Percentiles rank a stretch among this genome's conserved stretches.
phyloP scores from a whole-genome alignment of 176 grass and related monocot species.

The Metroxylon sagu region DNA sequence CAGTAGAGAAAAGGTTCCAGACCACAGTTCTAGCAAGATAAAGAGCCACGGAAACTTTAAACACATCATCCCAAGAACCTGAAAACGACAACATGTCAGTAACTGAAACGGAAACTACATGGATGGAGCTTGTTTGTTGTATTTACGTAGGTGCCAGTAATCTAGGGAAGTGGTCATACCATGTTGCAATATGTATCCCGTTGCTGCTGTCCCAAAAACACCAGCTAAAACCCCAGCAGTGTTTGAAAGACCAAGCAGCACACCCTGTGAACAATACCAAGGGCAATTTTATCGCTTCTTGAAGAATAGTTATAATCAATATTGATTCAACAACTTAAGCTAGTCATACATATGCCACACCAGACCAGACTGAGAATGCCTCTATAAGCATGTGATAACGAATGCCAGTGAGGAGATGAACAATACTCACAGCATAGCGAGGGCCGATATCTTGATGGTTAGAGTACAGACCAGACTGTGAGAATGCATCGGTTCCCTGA shows the following conservation, averaged over 20 bases:
- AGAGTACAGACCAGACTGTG: slow-evolving; percentile 89
- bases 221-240: slow-evolving; percentile 91
- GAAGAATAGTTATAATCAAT: slow-evolving; percentile 14
- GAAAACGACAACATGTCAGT: slow-evolving; percentile 9
- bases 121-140: neutral
- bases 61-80: slow-evolving; percentile 96
- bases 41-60: slow-evolving; percentile 66
- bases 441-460: slow-evolving; percentile 98
- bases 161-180: slow-evolving; percentile 26
- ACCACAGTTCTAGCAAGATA: slow-evolving; percentile 80
- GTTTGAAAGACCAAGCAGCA: slow-evolving; percentile 84
- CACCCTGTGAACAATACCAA: slow-evolving; percentile 48
- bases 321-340: neutral
- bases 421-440: slow-evolving; percentile 61
- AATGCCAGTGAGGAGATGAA: neutral
- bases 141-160: neutral
- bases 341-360: neutral
- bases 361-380: neutral
- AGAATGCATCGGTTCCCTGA: slow-evolving; percentile 93
- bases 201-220: slow-evolving; percentile 84
- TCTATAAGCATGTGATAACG: neutral
- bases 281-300: slow-evolving; percentile 8
- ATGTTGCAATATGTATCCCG: slow-evolving; percentile 94
- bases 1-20: slow-evolving; percentile 87
- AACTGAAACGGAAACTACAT: neutral